Evolutionary conservation across 257 asterid species (phyloP).

Genomic region (Avicennia marina): DNA sequence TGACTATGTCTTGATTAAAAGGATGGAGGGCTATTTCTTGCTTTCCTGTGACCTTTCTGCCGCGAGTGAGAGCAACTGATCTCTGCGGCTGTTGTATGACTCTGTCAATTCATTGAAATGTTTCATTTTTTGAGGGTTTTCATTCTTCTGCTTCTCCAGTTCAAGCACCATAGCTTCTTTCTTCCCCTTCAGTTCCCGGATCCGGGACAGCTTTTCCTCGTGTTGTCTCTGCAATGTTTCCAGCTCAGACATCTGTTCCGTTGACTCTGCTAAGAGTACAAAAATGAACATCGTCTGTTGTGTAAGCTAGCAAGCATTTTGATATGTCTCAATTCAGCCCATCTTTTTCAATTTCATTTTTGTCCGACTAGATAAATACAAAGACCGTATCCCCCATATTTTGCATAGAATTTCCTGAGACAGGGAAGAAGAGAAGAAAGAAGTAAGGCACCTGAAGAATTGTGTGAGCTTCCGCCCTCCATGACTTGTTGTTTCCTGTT

Average conservation of each 20-base stretch:
- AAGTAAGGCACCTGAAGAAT: neutral
- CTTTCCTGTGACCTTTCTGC: neutral
- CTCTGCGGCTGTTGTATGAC: slow-evolving; percentile 6
- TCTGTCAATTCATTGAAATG: slow-evolving; percentile 10
- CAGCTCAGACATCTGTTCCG: neutral
- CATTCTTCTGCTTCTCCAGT: slow-evolving; percentile 7
- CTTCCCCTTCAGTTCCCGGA: slow-evolving; percentile 16
- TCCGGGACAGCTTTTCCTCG: slow-evolving; percentile 11
- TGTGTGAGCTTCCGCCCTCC: slow-evolving; percentile 9
- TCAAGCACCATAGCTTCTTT: slow-evolving; percentile 14
- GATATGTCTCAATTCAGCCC: too few species aligned
- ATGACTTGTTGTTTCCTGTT: neutral
- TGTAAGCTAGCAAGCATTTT: too few species aligned
- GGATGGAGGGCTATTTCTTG: slow-evolving; percentile 4
- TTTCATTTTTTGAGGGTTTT: slow-evolving; percentile 15
- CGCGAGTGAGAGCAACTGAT: neutral
- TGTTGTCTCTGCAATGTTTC: slow-evolving; percentile 8
- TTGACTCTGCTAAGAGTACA: slow-evolving; percentile 10
- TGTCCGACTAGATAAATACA: too few species aligned
- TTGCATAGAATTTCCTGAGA: neutral
- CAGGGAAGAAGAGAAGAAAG: neutral
- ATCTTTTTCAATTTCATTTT: too few species aligned
- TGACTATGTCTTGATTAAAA: too few species aligned
- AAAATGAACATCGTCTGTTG: too few species aligned
- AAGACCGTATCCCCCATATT: too few species aligned